These are phyloP conservation scores for Globisporangium alternatum DNA, from an alignment of 352 stramenopile genomes.

Conservation along the genomic window DNA sequence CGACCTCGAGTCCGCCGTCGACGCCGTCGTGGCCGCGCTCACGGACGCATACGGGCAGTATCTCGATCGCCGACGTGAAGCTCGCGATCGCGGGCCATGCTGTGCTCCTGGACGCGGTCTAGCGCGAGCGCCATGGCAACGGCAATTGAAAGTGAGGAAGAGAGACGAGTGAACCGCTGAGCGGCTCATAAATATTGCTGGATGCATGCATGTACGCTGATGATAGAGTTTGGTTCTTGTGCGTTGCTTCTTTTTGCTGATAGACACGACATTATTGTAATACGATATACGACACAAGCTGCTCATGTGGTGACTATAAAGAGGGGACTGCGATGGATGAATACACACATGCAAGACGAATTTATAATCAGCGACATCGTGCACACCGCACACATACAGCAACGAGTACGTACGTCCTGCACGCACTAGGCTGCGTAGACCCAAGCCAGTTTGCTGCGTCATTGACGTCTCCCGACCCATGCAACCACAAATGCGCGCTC, in stretches of 20 bases:
- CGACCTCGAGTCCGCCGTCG: not conserved
- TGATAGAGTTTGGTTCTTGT: not conserved
- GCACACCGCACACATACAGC: no score
- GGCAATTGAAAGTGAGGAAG: no score
- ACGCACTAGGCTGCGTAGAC: no score
- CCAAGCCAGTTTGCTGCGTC: no score
- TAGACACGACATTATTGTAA: not conserved
- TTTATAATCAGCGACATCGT: no score
- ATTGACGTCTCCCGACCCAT: no score
- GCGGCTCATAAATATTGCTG: not conserved
- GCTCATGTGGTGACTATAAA: no score
- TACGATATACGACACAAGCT: no score
- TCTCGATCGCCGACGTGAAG: conserved; percentile 40
- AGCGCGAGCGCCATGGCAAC: conserved; percentile 24
- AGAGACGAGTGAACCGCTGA: no score
- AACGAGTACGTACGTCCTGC: no score
- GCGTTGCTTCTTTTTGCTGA: not conserved
- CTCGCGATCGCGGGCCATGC: conserved; percentile 54
- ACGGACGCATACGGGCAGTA: not conserved
- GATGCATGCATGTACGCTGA: not conserved
- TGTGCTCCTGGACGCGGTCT: conserved; percentile 42
- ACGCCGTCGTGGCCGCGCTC: conserved; percentile 7
- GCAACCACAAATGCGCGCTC: not conserved
- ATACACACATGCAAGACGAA: no score
- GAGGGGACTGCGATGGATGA: no score